Evolutionary conservation across 2,329 filamentous ascomycete genomes (phyloP).

Genomic region (Hymenoscyphus fraxineus): DNA sequence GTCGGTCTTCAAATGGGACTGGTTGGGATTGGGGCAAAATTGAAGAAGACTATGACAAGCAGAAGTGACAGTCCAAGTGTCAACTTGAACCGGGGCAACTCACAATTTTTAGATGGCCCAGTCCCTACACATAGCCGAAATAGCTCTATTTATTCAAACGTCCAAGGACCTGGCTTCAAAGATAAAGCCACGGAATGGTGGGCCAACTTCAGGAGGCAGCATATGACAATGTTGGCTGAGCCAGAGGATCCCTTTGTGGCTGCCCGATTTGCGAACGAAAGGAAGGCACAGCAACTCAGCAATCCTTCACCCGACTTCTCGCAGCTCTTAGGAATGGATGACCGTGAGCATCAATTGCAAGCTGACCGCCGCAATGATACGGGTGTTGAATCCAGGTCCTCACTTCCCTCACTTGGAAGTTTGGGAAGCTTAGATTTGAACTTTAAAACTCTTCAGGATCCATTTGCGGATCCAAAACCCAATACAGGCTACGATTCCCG

Average conservation of each 20-base stretch:
- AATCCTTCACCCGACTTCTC: slow-evolving; percentile 26
- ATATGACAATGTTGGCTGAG: slow-evolving; percentile 33
- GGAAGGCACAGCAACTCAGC: slow-evolving; percentile 23
- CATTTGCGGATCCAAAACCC: slow-evolving; percentile 27
- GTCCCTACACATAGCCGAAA: slow-evolving; percentile 39
- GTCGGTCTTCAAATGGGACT: slow-evolving; percentile 24
- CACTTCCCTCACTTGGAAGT: slow-evolving; percentile 25
- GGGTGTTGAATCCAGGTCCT: slow-evolving; percentile 15
- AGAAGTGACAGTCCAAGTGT: slow-evolving; percentile 40
- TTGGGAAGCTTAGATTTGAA: slow-evolving; percentile 23
- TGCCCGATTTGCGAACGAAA: slow-evolving; percentile 28
- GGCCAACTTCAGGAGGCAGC: slow-evolving; percentile 41
- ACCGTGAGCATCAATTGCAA: slow-evolving; percentile 28
- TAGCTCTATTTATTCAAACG: slow-evolving; percentile 32
- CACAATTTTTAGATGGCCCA: slow-evolving; percentile 44
- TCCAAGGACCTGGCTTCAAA: slow-evolving; percentile 19
- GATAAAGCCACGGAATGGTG: slow-evolving; percentile 45
- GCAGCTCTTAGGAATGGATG: slow-evolving; percentile 30
- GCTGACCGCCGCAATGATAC: slow-evolving; percentile 25
- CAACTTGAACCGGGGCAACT: slow-evolving; percentile 51
- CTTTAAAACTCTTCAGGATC: slow-evolving; percentile 26
- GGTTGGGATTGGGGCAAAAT: slow-evolving; percentile 24
- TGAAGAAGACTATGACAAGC: slow-evolving; percentile 29
- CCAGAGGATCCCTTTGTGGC: slow-evolving; percentile 40
- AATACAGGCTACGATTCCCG: slow-evolving; percentile 4